phyloP scores from a whole-genome alignment of 176 grass and related monocot species.

The Cymbopogon citratus region DNA sequence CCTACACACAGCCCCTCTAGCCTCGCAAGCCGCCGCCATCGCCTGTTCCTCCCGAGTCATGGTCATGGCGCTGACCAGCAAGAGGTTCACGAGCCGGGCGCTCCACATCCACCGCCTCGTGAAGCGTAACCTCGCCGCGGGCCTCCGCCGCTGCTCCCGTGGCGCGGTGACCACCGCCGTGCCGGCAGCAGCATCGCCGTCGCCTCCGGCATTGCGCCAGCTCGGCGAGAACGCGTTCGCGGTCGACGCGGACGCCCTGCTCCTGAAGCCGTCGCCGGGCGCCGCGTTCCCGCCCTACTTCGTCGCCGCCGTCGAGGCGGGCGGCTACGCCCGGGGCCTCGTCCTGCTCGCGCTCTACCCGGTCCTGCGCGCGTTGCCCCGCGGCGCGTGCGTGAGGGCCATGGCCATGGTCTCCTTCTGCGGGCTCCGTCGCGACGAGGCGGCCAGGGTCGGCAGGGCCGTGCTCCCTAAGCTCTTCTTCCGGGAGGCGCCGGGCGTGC shows the following conservation, averaged over 20 bases:
- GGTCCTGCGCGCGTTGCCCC: neutral
- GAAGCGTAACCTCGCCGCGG: neutral
- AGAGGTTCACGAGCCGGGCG: neutral
- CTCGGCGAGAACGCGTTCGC: neutral
- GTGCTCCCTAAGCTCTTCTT: constrained; percentile 61
- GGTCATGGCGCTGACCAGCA: neutral
- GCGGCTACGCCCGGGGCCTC: constrained; percentile 27
- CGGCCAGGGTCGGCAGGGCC: constrained; percentile 33
- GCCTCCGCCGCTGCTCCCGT: neutral
- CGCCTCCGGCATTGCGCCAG: neutral
- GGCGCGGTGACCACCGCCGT: neutral
- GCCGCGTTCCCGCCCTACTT: constrained; percentile 27
- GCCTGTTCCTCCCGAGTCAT: too few species aligned
- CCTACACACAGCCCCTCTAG: too few species aligned
- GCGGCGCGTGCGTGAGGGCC: neutral
- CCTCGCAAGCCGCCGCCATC: too few species aligned
- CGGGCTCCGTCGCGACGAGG: constrained; percentile 35
- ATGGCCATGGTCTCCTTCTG: constrained; percentile 44
- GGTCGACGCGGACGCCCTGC: constrained; percentile 29
- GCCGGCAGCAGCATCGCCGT: neutral
- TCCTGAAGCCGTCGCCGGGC: neutral
- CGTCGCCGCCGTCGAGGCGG: constrained; percentile 35
- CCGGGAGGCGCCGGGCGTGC: neutral
- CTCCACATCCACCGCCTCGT: neutral
- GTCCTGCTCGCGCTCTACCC: constrained; percentile 41